Evolutionary conservation across 2,329 filamentous ascomycete genomes (phyloP).

Genomic region (Stemphylium lycopersici): DNA sequence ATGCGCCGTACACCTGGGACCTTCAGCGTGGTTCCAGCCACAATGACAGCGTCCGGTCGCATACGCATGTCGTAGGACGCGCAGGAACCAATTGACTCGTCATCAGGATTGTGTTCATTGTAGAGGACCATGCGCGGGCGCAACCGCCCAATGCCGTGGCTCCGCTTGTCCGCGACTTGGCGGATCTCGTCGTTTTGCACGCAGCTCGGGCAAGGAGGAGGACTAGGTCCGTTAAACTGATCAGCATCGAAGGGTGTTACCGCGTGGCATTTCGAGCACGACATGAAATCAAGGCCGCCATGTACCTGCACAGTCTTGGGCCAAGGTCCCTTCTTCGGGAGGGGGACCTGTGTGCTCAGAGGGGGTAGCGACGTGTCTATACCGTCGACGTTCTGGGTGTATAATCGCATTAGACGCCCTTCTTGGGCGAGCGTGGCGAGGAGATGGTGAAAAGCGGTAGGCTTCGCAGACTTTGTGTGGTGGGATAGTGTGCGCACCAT

Average conservation of each 20-base stretch:
- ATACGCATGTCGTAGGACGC: constrained; percentile 83
- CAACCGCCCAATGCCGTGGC: constrained; percentile 88
- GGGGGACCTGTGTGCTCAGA: constrained; percentile 78
- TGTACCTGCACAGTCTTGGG: constrained; percentile 92
- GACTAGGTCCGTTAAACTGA: constrained; percentile 82
- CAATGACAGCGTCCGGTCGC: constrained; percentile 87
- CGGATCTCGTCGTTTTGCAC: constrained; percentile 76
- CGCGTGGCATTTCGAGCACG: constrained; percentile 88
- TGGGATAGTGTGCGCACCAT: constrained; percentile 92
- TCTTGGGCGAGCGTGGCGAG: constrained; percentile 88
- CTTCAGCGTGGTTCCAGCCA: constrained; percentile 94
- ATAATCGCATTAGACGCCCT: constrained; percentile 84
- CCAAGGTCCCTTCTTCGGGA: constrained; percentile 88
- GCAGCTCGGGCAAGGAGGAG: constrained; percentile 80
- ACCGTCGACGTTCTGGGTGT: constrained; percentile 96
- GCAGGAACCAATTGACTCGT: constrained; percentile 92
- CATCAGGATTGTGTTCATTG: constrained; percentile 95
- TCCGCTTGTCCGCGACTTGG: constrained; percentile 81
- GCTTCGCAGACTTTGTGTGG: constrained; percentile 75
- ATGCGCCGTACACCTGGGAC: constrained; percentile 90
- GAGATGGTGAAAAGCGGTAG: constrained; percentile 91
- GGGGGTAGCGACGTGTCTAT: constrained; percentile 86
- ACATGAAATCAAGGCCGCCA: constrained; percentile 93
- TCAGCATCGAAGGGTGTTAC: constrained; percentile 77
- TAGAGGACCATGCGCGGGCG: constrained; percentile 95